Evolutionary conservation across 352 stramenopile genomes (phyloP), one percentile per base, ranked within the genome.

Genomic region (Globisporangium middletonii): DNA sequence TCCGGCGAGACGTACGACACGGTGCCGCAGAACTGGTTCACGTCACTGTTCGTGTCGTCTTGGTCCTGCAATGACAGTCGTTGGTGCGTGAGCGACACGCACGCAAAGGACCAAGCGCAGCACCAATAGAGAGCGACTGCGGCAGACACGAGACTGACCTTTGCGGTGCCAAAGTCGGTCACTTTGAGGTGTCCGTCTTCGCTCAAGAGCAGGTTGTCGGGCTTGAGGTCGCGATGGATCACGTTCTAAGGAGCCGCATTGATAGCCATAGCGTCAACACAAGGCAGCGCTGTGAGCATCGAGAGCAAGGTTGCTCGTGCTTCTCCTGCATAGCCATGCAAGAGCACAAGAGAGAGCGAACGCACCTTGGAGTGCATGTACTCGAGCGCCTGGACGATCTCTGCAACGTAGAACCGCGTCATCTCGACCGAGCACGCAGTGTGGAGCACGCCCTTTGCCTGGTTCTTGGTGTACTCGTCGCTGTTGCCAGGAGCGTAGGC

Each of bases 181-280:
- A 97, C 71, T 64, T 96, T 97, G 47, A 97, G 64, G 57, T 97
- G 87, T 43, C 89, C 89, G 46, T 81, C 66, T 37, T 76, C 65
- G 55, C 75, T 90, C 9, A 97, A 66, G 4, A 97, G 72, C 33
- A 96, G 68, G 57, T 97, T 97, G 56, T 97, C 89, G 12, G 89
- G 89, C 60, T 97, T 97, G 57, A 99, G 96, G 74, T 99, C 96
- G 43, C 96, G 70, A 64, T 99, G 96, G 48, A 99, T 94, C 38
- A 99, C 77, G 65, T 91, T 82, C 71, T 98, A 69, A 18, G 70
- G 27, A 55, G 65, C 15, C 16, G 60, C 18, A 9, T 46, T 49
- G 28, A 52, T 44, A 37, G 46, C 53, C 46, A 60, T 46, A 60
- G 26, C 28, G 15, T 33, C 15, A 49, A 13, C 33, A 12, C 33